Evolutionary conservation across 768 basidiomycete genomes (phyloP), one percentile per base, ranked within the genome.

Genomic region (Suillus subluteus): DNA sequence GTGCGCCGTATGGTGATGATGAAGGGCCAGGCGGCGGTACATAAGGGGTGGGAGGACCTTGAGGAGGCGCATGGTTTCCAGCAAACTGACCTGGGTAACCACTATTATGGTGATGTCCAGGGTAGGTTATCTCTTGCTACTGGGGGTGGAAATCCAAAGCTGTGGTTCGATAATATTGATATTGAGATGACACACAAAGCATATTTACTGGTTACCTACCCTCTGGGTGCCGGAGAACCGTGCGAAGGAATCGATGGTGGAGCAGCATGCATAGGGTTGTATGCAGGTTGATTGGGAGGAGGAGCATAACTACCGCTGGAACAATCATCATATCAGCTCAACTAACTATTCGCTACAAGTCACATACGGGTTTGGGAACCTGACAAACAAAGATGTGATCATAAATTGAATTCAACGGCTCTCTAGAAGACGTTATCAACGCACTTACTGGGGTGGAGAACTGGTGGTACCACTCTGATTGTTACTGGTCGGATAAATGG

Each of bases 101-200:
- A 64, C 70, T 67, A 15, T 66, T 59, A 12, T 72, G 70, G 56
- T 79, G 73, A 56, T 81, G 80, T n/a, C 80, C 83, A 30, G 84
- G 84, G 67, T 82, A n/a, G 79, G 56, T 72, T 80, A 21, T 71
- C 70, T 65, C 75, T 74, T 41, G 72, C 72, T 26, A 75, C 71
- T 40, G 78, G 79, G 23, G 71, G 70, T 12, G 70, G 71, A 11
- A 75, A 75, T 1, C 66, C 66, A 55, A 56, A 55, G 15, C 62
- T 69, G 15, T 68, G 30, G 16, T 35, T 16, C 26, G 26, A 37
- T 43, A 4, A 63, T 55, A 35, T 30, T 15, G 37, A 35, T 5
- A 37, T 26, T 40, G 13, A 35, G 58, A 1, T 11, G 54, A 40
- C 1, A 50, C 8, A 32, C 35, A 26, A 48, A 48, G 38, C 6